Percentiles rank a stretch among this genome's conserved stretches.
Conservation (phyloP, 2,329 filamentous ascomycete genomes). For the Colletotrichum liriopes region DNA sequence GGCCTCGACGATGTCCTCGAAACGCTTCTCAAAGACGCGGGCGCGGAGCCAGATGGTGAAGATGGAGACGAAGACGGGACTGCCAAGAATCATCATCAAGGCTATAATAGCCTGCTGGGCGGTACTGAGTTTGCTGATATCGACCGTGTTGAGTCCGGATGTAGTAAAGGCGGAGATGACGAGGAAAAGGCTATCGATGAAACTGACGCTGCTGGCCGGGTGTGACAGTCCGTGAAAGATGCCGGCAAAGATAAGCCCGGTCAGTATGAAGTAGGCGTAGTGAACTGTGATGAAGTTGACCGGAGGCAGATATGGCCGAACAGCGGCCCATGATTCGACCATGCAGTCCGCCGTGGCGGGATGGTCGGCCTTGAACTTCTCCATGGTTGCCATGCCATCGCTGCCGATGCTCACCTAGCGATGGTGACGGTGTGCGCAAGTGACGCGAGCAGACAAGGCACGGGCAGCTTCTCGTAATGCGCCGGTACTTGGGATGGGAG, state of each 20-base stretch:
- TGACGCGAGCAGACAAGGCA: constrained; percentile 20
- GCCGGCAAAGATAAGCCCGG: constrained; percentile 69
- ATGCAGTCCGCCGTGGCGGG: constrained; percentile 28
- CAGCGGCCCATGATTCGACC: constrained; percentile 29
- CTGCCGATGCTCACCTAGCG: constrained; percentile 11
- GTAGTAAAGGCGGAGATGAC: constrained; percentile 77
- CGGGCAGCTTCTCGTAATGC: constrained; percentile 14
- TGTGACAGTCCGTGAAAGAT: constrained; percentile 74
- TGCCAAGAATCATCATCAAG: constrained; percentile 76
- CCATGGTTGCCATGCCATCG: constrained; percentile 31
- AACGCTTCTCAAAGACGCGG: constrained; percentile 74
- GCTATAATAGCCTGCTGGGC: constrained; percentile 79
- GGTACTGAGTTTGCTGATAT: constrained; percentile 74
- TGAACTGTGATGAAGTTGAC: constrained; percentile 77
- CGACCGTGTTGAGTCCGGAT: constrained; percentile 78
- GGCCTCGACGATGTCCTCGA: constrained; percentile 66
- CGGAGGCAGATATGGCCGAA: constrained; percentile 51
- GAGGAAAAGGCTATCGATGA: constrained; percentile 77
- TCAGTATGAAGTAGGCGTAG: constrained; percentile 76
- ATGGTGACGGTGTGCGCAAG: constrained; percentile 21
- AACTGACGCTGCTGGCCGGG: constrained; percentile 68
- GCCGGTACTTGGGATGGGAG: constrained; percentile 14
- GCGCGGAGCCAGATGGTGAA: constrained; percentile 74
- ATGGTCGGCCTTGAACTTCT: constrained; percentile 34
- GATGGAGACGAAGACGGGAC: constrained; percentile 76